Evolutionary conservation across 2,329 filamentous ascomycete species (phyloP), one percentile per base, ranked within the genome.

Genomic region (Alternaria sp.): DNA sequence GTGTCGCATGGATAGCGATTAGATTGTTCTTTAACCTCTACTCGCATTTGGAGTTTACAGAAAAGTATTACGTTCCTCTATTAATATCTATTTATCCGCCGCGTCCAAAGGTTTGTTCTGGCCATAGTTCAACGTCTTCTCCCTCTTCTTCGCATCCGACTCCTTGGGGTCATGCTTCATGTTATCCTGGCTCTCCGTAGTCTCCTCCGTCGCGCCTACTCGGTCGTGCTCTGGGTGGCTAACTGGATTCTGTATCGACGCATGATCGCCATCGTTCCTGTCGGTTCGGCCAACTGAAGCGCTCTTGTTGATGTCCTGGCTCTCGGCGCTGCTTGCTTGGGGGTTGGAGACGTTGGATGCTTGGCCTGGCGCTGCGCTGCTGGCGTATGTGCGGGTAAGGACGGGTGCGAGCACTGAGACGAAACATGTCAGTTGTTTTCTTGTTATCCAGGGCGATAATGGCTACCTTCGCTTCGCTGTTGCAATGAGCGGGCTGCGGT

Each of bases 81-180:
- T n/a, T n/a, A n/a, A n/a, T n/a, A n/a, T n/a, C 44, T 49, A 66
- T 30, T 67, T 59, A 46, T 64, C 57, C 14, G 65, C 66, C 3
- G 65, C 27, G 40, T 66, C 66, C 27, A 67, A 40, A 27, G 62
- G 60, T 57, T 64, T 66, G 2, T 66, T 66, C 63, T 68, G 59
- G 2, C 65, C 60, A 56, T 64, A 62, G 8, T 51, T 51, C 14
- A 67, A 25, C 25, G 57, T 63, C 54, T 68, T 61, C 28, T 66
- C 49, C 44, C 59, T 67, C 57, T 69, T 69, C 59, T 66, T 55
- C 9, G 51, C 50, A 50, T 59, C 63, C n/a, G 65, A 41, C 54
- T 69, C 61, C n/a, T 60, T 66, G 1, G 65, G 66, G 43, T 67
- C 59, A 54, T 65, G 51, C 52, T 66, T 67, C 59, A 69, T 62